phyloP scores from a whole-genome alignment of 345 rosid genomes.

The Aethionema arabicum region DNA sequence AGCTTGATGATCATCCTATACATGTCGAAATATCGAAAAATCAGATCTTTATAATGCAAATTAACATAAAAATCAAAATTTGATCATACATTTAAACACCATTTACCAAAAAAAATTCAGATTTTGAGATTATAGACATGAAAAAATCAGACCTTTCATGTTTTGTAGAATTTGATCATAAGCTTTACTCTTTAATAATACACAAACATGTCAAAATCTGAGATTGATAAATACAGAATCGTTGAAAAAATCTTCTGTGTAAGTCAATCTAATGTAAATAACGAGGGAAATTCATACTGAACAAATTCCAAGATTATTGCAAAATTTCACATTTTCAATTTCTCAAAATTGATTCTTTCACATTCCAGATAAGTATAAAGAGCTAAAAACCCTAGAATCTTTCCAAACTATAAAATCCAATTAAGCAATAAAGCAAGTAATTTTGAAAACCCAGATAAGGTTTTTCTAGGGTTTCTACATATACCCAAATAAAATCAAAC shows the following conservation, averaged over 20 bases:
- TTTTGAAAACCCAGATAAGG: conserved; percentile 3
- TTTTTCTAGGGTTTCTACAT: not conserved
- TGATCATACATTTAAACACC: not conserved
- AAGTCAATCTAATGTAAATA: no score
- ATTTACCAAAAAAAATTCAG: no score
- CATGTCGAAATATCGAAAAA: not conserved
- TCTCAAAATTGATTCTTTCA: not conserved
- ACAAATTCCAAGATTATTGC: not conserved
- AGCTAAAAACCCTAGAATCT: not conserved
- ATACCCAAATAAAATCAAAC: not conserved
- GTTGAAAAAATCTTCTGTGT: not conserved
- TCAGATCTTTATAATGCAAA: not conserved
- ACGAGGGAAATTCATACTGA: no score
- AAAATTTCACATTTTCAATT: not conserved
- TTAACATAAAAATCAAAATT: not conserved
- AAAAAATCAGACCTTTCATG: no score
- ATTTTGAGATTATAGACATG: no score
- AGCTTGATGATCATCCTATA: conserved; percentile 39
- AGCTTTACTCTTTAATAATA: no score
- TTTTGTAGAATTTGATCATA: no score
- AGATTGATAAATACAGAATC: not conserved
- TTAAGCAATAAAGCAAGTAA: not conserved
- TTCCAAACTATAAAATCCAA: not conserved
- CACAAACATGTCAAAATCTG: no score
- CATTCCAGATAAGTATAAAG: not conserved